Conservation (phyloP, 2,329 filamentous ascomycete species). For the Penicillium corylophilum region DNA sequence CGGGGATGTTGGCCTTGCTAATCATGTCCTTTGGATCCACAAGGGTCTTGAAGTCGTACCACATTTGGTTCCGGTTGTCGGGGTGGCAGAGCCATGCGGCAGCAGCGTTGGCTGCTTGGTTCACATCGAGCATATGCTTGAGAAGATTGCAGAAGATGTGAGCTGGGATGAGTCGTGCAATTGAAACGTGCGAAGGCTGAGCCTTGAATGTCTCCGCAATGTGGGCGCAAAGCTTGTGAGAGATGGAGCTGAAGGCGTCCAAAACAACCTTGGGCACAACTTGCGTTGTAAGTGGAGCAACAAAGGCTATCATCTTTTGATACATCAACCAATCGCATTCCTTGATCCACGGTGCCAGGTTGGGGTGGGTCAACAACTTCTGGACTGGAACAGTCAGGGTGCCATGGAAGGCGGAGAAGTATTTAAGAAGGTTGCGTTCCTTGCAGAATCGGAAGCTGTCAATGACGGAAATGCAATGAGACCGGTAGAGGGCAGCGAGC, state of each 20-base stretch:
- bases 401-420: slow-evolving; percentile 93
- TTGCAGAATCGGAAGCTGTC: slow-evolving; percentile 96
- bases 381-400: slow-evolving; percentile 96
- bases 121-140: slow-evolving; percentile 84
- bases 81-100: slow-evolving; percentile 89
- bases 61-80: slow-evolving; percentile 92
- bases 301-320: slow-evolving; percentile 92
- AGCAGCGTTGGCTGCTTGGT: slow-evolving; percentile 88
- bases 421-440: slow-evolving; percentile 92
- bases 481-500: slow-evolving; percentile 82
- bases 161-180: slow-evolving; percentile 84
- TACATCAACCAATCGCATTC: slow-evolving; percentile 95
- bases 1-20: slow-evolving; percentile 41
- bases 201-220: slow-evolving; percentile 82
- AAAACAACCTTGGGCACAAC: slow-evolving; percentile 86
- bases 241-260: slow-evolving; percentile 83
- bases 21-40: slow-evolving; percentile 44
- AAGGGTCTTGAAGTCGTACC: slow-evolving; percentile 67
- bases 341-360: slow-evolving; percentile 87
- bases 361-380: slow-evolving; percentile 79
- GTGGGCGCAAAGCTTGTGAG: slow-evolving; percentile 74
- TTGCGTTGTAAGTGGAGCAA: slow-evolving; percentile 84
- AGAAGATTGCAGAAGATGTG: slow-evolving; percentile 84
- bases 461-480: slow-evolving; percentile 91
- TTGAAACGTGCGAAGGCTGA: slow-evolving; percentile 79